Base-by-base conservation (phyloP, 176 grass and related monocot genomes). In the Echinochloa phyllopogon region DNA sequence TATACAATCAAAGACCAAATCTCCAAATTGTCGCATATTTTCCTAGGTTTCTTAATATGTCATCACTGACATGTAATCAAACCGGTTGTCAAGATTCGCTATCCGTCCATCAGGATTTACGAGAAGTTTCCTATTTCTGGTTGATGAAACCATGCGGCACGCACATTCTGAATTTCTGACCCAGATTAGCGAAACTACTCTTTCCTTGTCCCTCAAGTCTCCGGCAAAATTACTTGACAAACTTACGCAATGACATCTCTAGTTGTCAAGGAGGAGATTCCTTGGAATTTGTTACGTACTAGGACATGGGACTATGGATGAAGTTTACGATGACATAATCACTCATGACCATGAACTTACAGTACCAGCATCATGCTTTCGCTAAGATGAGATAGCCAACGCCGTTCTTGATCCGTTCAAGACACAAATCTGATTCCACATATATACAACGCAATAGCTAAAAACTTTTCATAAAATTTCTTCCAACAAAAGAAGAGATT, bases 11-110 rank as follows among this genome's bases (percentile, higher is more conserved):
- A 42, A 43, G n/a, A 29, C 49, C 65, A 69, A 69, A 70, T 47
- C 5, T 41, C 24, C 23, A 27, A 14, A 47, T 72, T 6, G 25
- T 38, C 27, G 15, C 38, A 50, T 49, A 38, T n/a, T 48, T 23
- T 71, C 79, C 15, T 71, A 45, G 17, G 29, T 56, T 3, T 40
- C 29, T 60, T 8, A 62, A 63, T 50, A 78, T 24, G 53, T 79
- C 75, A 72, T 62, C 4, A 33, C 11, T 72, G 65, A 63, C 65
- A 39, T 72, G 65, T 24, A 84, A 65, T 40, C 29, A 9, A 36
- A 40, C 8, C 56, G 41, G 17, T 50, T n/a, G n/a, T n/a, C n/a
- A 16, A 8, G 18, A 65, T 50, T 11, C 43, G 29, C 29, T 1
- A 33, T 16, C 37, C 60, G 18, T 65, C 27, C 29, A 42, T 36